phyloP scores from a whole-genome alignment of 768 basidiomycete genomes.

The Tylopilus cervinicoccineus region DNA sequence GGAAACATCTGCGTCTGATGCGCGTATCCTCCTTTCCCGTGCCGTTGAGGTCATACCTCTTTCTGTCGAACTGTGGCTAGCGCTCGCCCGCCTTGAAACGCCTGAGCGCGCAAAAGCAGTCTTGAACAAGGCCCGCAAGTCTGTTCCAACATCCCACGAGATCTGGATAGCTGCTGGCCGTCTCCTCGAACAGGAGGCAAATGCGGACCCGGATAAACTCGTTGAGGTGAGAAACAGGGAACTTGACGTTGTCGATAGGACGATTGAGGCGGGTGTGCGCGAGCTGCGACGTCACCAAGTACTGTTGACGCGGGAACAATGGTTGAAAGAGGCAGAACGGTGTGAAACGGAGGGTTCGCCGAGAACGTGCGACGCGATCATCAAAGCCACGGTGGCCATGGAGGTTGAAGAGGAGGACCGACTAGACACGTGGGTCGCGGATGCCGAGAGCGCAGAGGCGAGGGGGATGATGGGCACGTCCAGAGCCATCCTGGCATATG shows the following conservation, averaged over 20 bases:
- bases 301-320: slow-evolving; percentile 83
- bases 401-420: slow-evolving; percentile 95
- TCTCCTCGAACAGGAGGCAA: slow-evolving; percentile 82
- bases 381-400: slow-evolving; percentile 91
- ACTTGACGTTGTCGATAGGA: slow-evolving; percentile 75
- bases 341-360: slow-evolving; percentile 85
- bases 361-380: slow-evolving; percentile 88
- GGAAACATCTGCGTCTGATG: slow-evolving; percentile 84
- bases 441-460: slow-evolving; percentile 79
- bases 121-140: slow-evolving; percentile 91
- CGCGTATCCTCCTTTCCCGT: slow-evolving; percentile 85
- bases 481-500: slow-evolving; percentile 85
- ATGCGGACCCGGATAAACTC: slow-evolving; percentile 41
- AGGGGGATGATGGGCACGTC: slow-evolving; percentile 78
- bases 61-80: slow-evolving; percentile 96
- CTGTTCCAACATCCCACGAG: slow-evolving; percentile 93
- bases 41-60: slow-evolving; percentile 97
- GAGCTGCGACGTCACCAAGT: slow-evolving; percentile 82
- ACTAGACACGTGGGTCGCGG: slow-evolving; percentile 84
- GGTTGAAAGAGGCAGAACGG: slow-evolving; percentile 92
- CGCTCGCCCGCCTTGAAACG: slow-evolving; percentile 93
- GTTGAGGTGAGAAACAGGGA: slow-evolving; percentile 56
- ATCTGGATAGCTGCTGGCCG: slow-evolving; percentile 99
- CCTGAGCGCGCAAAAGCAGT: slow-evolving; percentile 90
- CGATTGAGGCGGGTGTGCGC: slow-evolving; percentile 81